Evolutionary conservation across 176 grass and related monocot species (phyloP), one percentile per base, ranked within the genome.

Genomic region (Oryza glumipatula): DNA sequence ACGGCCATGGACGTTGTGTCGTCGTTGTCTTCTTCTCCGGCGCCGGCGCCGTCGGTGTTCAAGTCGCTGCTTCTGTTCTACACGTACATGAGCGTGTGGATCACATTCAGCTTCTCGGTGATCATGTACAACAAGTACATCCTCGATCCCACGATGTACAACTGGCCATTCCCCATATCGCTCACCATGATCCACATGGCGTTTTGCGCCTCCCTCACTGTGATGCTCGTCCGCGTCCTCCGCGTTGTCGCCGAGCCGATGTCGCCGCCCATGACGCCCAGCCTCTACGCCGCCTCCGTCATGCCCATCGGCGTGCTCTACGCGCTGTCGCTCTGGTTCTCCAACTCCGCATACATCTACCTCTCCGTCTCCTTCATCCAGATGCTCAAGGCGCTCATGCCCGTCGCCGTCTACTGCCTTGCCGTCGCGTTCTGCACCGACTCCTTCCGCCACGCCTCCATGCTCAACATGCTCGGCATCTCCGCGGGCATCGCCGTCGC

Each of bases 351-450:
- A 0, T 98, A 98, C 89, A 98, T 98, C 85, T 98, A 98, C 92
- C 93, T 98, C 11, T 98, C 95, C 68, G 95, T 98, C 12, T 98
- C 95, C 36, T 98, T 95, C 91, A 98, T 98, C 88, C 95, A 98
- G 89, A 98, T 98, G 95, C 95, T 98, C 68, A 98, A 98, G 87
- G 95, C 95, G 69, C 91, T 98, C 68, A 98, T 98, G 95, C 95
- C 95, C 38, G 95, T 98, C 85, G 93, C 93, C 44, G 95, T 98
- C 6, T 95, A 98, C 82, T 95, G 91, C 11, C 91, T 97, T 85
- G 85, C 86, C 14, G 86, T 94, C 71, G 74, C 80, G 17, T 82
- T 97, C 74, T 88, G 89, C 73, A 90, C 88, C 69, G 94, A 94
- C 64, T 32, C 63, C 4, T 97, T 90, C 84, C 70, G 67, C 64